Evolutionary conservation across 352 stramenopile genomes (phyloP).

Genomic region (Pythium biforme): DNA sequence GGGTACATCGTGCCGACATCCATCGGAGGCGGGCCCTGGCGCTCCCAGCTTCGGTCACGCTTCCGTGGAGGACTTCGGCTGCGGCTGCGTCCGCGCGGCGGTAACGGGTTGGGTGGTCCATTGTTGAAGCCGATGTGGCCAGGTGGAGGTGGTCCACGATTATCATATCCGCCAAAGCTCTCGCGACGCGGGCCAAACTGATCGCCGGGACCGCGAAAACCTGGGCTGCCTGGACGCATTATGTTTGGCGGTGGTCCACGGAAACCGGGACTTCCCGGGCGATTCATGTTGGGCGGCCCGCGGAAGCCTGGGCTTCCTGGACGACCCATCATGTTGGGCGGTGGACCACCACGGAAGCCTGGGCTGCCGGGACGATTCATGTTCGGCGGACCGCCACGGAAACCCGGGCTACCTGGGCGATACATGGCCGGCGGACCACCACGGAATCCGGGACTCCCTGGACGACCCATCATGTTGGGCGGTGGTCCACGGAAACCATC

Average conservation of each 20-base stretch:
- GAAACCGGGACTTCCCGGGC: conserved; percentile 6
- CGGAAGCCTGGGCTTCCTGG: conserved; percentile 8
- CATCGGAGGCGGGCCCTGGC: conserved; percentile 1
- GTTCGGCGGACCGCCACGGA: conserved; percentile 3
- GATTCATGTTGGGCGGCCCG: conserved; percentile 5
- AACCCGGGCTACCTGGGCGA: background rate
- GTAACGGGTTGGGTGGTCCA: conserved; percentile 7
- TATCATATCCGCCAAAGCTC: conserved; percentile 17
- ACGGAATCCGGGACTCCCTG: conserved; percentile 1
- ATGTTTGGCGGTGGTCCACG: conserved; percentile 4
- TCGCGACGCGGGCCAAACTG: conserved; percentile 10
- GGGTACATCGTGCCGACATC: conserved; percentile 11
- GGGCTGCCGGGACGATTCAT: conserved; percentile 7
- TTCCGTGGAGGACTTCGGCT: conserved; percentile 28
- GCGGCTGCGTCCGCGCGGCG: conserved; percentile 25
- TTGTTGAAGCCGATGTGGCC: conserved; percentile 16
- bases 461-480: conserved; percentile 7
- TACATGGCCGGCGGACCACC: background rate
- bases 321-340: conserved; percentile 7
- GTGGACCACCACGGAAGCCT: conserved; percentile 4
- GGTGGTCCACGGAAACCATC: conserved; percentile 3
- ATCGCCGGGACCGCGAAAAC: conserved; percentile 4
- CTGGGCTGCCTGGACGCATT: conserved; percentile 7
- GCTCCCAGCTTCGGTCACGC: conserved; percentile 29
- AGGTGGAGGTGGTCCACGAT: conserved; percentile 10